These are phyloP conservation scores for Talaromyces thailandensis DNA, from an alignment of 495 filamentous ascomycete genomes.

Conservation along the genomic window DNA sequence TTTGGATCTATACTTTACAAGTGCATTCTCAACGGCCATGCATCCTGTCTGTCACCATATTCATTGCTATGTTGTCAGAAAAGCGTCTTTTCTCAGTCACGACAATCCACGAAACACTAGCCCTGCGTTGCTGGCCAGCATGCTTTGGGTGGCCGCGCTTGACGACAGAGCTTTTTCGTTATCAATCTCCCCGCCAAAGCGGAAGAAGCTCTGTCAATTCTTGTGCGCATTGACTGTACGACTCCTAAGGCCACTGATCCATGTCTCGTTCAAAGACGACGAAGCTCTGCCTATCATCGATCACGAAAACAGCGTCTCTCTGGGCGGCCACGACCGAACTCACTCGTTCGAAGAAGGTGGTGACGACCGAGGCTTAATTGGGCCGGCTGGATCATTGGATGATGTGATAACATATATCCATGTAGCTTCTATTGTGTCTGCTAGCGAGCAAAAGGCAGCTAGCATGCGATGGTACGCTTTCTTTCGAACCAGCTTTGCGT, in stretches of 20 bases:
- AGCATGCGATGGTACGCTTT: slow-evolving; percentile 66
- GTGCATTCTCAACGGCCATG: slow-evolving; percentile 75
- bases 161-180: slow-evolving; percentile 85
- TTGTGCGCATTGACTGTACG: slow-evolving; percentile 80
- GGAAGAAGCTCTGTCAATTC: slow-evolving; percentile 84
- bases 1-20: slow-evolving; percentile 80
- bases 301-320: slow-evolving; percentile 32
- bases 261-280: slow-evolving; percentile 42
- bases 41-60: slow-evolving; percentile 89
- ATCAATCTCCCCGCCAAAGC: slow-evolving; percentile 73
- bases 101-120: slow-evolving; percentile 74
- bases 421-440: slow-evolving; percentile 83
- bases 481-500: background rate
- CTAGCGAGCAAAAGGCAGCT: slow-evolving; percentile 90
- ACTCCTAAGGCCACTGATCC: slow-evolving; percentile 78
- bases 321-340: slow-evolving; percentile 44
- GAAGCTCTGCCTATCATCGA: slow-evolving; percentile 17
- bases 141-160: slow-evolving; percentile 91
- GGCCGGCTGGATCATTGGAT: slow-evolving; percentile 64
- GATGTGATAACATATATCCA: slow-evolving; percentile 79
- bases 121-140: slow-evolving; percentile 81
- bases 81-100: slow-evolving; percentile 75
- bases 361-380: slow-evolving; percentile 68
- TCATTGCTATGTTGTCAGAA: slow-evolving; percentile 83
- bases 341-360: slow-evolving; percentile 54